A percentile compares a stretch with the other conserved stretches of the same genome.
phyloP scores from a whole-genome alignment of 345 rosid species.

The Firmiana major region DNA sequence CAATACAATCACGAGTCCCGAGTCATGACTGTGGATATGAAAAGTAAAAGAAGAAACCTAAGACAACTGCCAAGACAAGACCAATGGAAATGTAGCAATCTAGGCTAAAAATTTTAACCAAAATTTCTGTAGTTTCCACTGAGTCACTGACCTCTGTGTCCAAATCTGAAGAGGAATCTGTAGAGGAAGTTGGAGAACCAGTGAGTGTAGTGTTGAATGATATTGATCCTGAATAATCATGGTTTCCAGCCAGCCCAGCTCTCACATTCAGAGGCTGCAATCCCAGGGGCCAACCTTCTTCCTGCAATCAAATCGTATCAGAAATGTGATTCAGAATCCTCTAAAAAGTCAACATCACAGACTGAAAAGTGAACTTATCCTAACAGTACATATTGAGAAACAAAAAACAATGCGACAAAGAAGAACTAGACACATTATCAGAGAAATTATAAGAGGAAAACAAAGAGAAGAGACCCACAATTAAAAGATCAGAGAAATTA shows the following conservation, averaged over 20 bases:
- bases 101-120: not conserved
- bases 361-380: not conserved
- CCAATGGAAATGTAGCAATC: not conserved
- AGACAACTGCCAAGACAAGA: conserved; percentile 14
- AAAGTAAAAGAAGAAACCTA: not conserved
- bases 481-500: not conserved
- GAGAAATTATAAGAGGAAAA: conserved; percentile 10
- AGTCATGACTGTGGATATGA: not conserved
- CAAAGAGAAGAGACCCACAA: conserved; percentile 7
- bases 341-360: conserved; percentile 5
- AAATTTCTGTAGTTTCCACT: conserved; percentile 19
- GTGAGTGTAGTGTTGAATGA: conserved; percentile 43
- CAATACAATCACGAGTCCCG: not conserved
- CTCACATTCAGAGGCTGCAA: conserved; percentile 43
- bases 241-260: conserved; percentile 30
- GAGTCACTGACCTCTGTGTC: conserved; percentile 53
- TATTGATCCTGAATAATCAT: conserved; percentile 32
- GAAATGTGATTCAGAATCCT: not conserved
- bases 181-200: conserved; percentile 38
- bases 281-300: conserved; percentile 51
- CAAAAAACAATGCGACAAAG: conserved; percentile 14
- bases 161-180: conserved; percentile 49
- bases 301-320: conserved; percentile 30
- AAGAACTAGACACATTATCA: not conserved
- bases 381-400: not conserved